phyloP scores from a whole-genome alignment of 192 early-diverging fungal genomes.

The Mortierella antarctica region DNA sequence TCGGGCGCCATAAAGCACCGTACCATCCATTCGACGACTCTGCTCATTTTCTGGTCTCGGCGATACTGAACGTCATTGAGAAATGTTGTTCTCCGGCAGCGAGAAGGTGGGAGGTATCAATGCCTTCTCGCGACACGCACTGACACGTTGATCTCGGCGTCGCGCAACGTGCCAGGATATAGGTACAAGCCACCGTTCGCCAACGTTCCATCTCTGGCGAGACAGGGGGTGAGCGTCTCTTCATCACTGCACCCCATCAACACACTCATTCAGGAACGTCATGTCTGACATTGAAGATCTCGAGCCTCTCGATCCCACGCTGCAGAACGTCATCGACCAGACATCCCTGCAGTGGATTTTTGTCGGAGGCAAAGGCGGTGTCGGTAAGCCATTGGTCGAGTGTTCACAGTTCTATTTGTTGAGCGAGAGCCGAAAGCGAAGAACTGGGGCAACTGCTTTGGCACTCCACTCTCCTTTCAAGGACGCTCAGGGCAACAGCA shows the following conservation, averaged over 20 bases:
- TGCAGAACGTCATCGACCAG: conserved; percentile 98
- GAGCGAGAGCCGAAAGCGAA: background rate
- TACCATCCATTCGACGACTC: background rate
- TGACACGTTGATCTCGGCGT: no score
- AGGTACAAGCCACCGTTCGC: no score
- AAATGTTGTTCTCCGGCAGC: no score
- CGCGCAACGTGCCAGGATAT: no score
- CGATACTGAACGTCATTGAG: no score
- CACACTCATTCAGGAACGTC: conserved; percentile 1
- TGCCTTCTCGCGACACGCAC: no score
- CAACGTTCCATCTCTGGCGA: no score
- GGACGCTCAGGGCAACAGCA: background rate
- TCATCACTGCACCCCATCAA: background rate
- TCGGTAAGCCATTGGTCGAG: conserved; percentile 78
- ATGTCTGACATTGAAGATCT: conserved; percentile 76
- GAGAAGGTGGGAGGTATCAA: no score
- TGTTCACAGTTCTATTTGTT: background rate
- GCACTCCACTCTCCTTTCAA: background rate
- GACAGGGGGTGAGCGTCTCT: no score
- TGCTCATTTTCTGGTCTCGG: no score
- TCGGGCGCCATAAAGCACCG: background rate
- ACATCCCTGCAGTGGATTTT: conserved; percentile 98
- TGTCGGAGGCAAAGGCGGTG: conserved; percentile 99
- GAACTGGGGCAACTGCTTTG: background rate
- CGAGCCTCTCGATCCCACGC: conserved; percentile 80